Percentiles rank a stretch among this genome's conserved stretches.
These are phyloP conservation scores for Fonsecaea nubica DNA, from an alignment of 2,329 filamentous ascomycete species.

Conservation along the genomic window DNA sequence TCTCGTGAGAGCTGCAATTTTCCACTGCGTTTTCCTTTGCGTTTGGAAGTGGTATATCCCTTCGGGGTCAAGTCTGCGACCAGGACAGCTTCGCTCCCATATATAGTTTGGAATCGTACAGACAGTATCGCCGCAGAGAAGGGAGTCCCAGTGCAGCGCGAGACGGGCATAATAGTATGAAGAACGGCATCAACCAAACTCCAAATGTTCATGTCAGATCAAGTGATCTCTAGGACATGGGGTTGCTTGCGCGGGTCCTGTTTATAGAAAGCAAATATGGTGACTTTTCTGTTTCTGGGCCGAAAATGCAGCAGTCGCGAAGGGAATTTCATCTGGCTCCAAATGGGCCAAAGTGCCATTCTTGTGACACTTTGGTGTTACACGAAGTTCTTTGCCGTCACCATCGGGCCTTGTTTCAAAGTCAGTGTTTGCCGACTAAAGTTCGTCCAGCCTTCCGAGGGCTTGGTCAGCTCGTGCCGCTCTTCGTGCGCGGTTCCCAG, in stretches of 20 bases:
- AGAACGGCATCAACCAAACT: background rate
- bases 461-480: conserved; percentile 34
- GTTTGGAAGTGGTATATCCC: background rate
- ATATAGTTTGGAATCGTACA: background rate
- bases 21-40: background rate
- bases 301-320: background rate
- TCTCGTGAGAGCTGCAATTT: background rate
- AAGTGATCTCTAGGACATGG: conserved; percentile 1
- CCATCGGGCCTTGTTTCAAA: conserved; percentile 24
- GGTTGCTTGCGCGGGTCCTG: conserved; percentile 10
- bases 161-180: background rate
- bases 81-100: background rate
- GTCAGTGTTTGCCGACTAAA: conserved; percentile 25
- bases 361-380: conserved; percentile 11
- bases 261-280: conserved; percentile 1
- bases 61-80: background rate
- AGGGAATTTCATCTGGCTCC: background rate
- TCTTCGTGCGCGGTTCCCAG: conserved; percentile 23
- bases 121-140: background rate
- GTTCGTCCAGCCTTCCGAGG: conserved; percentile 31
- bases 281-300: conserved; percentile 1
- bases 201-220: background rate
- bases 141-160: background rate
- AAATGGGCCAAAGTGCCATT: background rate
- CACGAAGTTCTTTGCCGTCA: conserved; percentile 34